A percentile compares a stretch with the other conserved stretches of the same genome.
These are phyloP conservation scores for Pleodorina starrii DNA, from an alignment of 139 green algal species.

Conservation along the genomic window DNA sequence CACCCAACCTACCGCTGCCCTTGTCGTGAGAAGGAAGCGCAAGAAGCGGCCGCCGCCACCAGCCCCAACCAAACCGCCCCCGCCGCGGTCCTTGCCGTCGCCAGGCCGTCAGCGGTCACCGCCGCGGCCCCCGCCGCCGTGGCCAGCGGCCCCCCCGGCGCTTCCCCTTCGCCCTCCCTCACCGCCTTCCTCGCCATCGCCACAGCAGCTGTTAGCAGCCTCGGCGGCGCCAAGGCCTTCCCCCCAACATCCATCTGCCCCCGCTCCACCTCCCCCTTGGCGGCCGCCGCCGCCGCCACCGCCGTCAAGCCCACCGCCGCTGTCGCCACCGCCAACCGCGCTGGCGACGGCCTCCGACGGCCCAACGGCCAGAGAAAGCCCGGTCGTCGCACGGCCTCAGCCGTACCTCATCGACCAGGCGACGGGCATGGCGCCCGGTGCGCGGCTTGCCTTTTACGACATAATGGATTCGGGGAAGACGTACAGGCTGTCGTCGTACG, in stretches of 20 bases:
- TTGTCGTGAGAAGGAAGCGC: background rate
- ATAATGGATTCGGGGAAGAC: background rate
- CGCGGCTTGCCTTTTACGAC: conserved; percentile 87
- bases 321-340: background rate
- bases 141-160: background rate
- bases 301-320: background rate
- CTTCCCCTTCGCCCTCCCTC: too few species aligned
- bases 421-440: conserved; percentile 82
- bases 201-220: too few species aligned
- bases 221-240: too few species aligned
- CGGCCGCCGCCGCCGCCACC: background rate
- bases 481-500: conserved; percentile 66
- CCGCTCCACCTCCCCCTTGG: background rate
- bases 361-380: background rate
- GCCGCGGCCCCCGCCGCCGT: too few species aligned
- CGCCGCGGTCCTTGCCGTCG: background rate
- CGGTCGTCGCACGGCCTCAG: background rate
- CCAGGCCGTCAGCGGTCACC: too few species aligned
- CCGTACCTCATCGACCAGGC: conserved; percentile 1
- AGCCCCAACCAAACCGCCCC: background rate
- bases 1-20: too few species aligned
- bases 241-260: too few species aligned
- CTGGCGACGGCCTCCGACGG: background rate
- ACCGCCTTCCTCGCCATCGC: too few species aligned
- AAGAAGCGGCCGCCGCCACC: background rate